phyloP scores from a whole-genome alignment of 164 flowering plant species.

The Sedum album region DNA sequence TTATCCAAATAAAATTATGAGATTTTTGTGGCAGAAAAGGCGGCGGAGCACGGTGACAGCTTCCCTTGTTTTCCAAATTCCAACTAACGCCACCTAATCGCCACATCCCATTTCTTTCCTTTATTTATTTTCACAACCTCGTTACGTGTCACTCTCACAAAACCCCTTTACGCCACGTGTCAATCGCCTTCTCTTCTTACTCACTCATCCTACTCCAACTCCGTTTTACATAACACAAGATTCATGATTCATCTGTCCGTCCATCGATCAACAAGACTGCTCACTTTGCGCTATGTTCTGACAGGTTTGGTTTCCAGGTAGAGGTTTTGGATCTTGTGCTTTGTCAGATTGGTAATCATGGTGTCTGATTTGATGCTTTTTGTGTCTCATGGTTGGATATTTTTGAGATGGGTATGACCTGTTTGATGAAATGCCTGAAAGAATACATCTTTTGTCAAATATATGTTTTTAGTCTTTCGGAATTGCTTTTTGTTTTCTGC shows the following conservation, averaged over 20 bases:
- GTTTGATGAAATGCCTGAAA: not conserved
- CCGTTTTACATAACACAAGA: not conserved
- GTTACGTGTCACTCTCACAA: slow-evolving; percentile 3
- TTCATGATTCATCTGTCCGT: not conserved
- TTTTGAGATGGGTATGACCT: not conserved
- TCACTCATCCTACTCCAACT: not conserved
- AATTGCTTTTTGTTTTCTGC: not conserved
- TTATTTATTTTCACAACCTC: too few species aligned
- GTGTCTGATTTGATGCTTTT: not conserved
- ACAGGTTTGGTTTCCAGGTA: not conserved
- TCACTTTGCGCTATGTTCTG: not conserved
- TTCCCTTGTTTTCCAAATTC: too few species aligned
- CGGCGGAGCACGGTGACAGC: too few species aligned
- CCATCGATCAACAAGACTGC: not conserved
- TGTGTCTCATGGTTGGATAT: not conserved
- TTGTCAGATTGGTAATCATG: not conserved
- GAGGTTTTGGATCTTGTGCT: not conserved
- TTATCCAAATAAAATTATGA: too few species aligned
- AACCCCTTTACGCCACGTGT: slow-evolving; percentile 6
- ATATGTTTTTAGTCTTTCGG: not conserved
- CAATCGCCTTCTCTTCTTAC: not conserved
- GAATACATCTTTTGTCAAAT: not conserved
- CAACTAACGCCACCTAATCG: too few species aligned
- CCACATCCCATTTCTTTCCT: too few species aligned
- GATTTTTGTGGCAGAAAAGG: too few species aligned